These are phyloP conservation scores for Inosperma sp. DNA, from an alignment of 768 basidiomycete species.

Conservation along the genomic window DNA sequence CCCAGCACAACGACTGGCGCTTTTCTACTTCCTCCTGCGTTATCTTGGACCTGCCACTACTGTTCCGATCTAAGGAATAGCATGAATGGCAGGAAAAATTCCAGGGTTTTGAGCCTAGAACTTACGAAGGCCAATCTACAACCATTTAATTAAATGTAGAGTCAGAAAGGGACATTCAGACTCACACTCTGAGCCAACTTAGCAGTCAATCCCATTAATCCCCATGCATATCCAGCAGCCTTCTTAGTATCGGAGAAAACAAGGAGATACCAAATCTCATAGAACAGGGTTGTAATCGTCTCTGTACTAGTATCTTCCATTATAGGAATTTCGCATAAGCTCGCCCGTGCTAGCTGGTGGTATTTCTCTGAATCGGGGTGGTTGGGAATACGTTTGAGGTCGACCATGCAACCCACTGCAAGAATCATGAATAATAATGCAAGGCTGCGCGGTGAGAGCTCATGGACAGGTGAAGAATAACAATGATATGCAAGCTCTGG, in stretches of 20 bases:
- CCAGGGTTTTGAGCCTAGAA: conserved; percentile 9
- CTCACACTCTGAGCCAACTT: conserved; percentile 62
- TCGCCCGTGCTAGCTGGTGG: conserved; percentile 54
- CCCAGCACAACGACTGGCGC: conserved; percentile 66
- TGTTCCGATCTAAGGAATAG: conserved; percentile 55
- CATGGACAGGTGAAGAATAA: conserved; percentile 48
- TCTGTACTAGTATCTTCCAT: conserved; percentile 68
- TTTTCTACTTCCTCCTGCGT: conserved; percentile 69
- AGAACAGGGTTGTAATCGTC: conserved; percentile 55
- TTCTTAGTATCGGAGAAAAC: conserved; percentile 69
- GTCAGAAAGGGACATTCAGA: conserved; percentile 14
- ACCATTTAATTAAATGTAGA: conserved; percentile 6
- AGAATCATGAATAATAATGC: conserved; percentile 66
- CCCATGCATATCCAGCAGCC: conserved; percentile 55
- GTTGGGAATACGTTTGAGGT: conserved; percentile 44
- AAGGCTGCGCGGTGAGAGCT: conserved; percentile 58
- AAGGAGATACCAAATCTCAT: conserved; percentile 61
- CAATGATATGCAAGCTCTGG: conserved; percentile 63
- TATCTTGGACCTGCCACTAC: conserved; percentile 58
- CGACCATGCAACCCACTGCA: conserved; percentile 64
- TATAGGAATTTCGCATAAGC: conserved; percentile 56
- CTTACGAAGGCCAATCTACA: conserved; percentile 58
- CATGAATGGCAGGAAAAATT: too few species aligned
- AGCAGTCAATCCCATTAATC: conserved; percentile 51
- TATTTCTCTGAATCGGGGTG: conserved; percentile 57